Conservation (phyloP, 2,329 filamentous ascomycete genomes). For the Aureobasidium zeae region DNA sequence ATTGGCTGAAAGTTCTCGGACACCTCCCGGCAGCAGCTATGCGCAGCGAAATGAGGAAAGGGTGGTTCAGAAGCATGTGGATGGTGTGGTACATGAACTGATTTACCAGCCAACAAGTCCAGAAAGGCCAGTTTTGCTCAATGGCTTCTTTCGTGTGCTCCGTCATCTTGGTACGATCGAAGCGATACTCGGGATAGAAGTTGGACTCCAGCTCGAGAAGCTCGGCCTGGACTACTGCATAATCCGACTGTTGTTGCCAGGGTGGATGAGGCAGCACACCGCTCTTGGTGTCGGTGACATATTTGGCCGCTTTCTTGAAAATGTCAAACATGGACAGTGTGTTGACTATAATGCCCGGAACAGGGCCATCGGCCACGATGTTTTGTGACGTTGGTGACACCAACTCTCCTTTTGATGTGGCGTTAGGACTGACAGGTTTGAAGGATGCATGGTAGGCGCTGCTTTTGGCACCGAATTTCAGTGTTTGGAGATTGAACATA, state of each 20-base stretch:
- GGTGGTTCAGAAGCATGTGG: conserved; percentile 10
- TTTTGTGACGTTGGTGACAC: conserved; percentile 1
- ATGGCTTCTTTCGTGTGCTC: conserved; percentile 10
- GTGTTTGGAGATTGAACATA: conserved; percentile 7
- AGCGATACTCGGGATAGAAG: conserved; percentile 8
- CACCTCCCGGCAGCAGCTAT: conserved; percentile 1
- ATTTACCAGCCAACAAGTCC: conserved; percentile 8
- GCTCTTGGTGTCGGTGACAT: conserved; percentile 6
- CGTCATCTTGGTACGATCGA: conserved; percentile 3
- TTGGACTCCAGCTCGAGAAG: conserved; percentile 8
- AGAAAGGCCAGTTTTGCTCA: conserved; percentile 10
- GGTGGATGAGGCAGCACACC: background rate
- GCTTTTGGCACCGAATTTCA: conserved; percentile 2
- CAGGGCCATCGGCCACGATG: conserved; percentile 5
- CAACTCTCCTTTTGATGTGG: conserved; percentile 1
- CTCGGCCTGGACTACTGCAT: background rate
- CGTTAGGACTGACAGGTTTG: conserved; percentile 9
- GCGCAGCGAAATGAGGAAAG: conserved; percentile 8
- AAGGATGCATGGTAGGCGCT: conserved; percentile 1
- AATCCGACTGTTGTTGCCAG: conserved; percentile 12
- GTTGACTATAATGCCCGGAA: conserved; percentile 11
- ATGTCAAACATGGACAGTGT: conserved; percentile 11
- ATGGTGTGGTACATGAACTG: conserved; percentile 15
- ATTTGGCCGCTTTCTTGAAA: conserved; percentile 13
- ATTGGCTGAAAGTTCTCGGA: conserved; percentile 10